Evolutionary conservation across 768 basidiomycete species (phyloP), one percentile per base, ranked within the genome.

Genomic region (Clathrus columnatus): DNA sequence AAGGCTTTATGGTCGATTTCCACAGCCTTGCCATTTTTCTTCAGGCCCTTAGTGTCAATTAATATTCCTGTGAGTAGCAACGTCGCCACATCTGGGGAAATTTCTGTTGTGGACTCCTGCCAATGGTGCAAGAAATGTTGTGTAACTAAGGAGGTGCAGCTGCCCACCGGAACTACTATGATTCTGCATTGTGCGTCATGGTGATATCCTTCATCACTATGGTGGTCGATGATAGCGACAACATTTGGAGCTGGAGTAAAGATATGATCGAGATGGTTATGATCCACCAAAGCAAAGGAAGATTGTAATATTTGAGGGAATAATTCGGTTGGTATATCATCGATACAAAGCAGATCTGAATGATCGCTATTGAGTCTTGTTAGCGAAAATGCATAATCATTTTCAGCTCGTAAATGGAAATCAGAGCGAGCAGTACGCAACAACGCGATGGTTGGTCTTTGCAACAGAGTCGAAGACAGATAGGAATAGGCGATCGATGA

Each of bases 21-120:
- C 1, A 80, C 71, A 0, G 87, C 91, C 69, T 94, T 96, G 3
- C 90, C 89, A 2, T 82, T 85, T 1, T 72, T 72, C 60, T 83
- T 84, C 32, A 96, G 74, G 8, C 88, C 91, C 48, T 75, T 71
- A 0, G 94, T 98, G 69, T 99, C 96, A 63, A 97, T 84, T 51
- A 91, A 67, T 61, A 95, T 85, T 3, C 86, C 86, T 24, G 75
- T 79, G 7, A 97, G 69, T 11, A 96, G 78, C n/a, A 97, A 76
- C 0, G 79, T 81, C 5, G 89, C 87, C 10, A 96, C 71, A 58
- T 84, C 82, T 7, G 71, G 60, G 1, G 87, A 75, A 8, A 80
- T 65, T 44, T 63, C 63, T 53, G 66, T 63, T 59, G 61, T 59
- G 57, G 41, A 60, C 23, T 51, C 51, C 36, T 66, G 23, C 70